Conservation (phyloP, 2,329 filamentous ascomycete genomes). For the Domatiomyces globalis region DNA sequence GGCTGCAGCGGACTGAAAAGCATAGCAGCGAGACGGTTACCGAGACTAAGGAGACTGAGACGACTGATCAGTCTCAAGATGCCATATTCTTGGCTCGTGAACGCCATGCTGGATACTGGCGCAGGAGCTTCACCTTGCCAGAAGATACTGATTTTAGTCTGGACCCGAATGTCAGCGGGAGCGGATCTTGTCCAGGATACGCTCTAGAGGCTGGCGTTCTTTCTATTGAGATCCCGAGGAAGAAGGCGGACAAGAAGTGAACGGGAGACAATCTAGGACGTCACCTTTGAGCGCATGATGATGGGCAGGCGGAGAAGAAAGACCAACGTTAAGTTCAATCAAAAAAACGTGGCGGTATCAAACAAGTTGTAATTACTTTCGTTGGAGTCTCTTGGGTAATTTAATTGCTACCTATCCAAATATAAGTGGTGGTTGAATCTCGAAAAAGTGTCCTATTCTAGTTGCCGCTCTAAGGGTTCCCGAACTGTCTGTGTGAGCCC, state of each 20-base stretch:
- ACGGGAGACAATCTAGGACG: too few relatives aligned
- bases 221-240: neutral
- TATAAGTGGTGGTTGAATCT: too few relatives aligned
- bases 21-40: neutral
- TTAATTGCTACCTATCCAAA: too few relatives aligned
- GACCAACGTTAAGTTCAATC: too few relatives aligned
- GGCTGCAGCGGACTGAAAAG: neutral
- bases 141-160: neutral
- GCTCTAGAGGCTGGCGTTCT: neutral
- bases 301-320: too few relatives aligned
- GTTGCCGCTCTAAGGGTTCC: too few relatives aligned
- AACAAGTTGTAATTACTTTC: too few relatives aligned
- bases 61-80: neutral
- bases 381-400: too few relatives aligned
- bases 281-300: too few relatives aligned
- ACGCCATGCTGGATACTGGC: neutral
- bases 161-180: neutral
- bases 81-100: neutral
- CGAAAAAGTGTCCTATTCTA: too few relatives aligned
- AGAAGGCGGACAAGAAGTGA: neutral
- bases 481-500: too few relatives aligned
- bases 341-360: too few relatives aligned
- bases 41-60: neutral
- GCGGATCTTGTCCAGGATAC: neutral
- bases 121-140: neutral